Evolutionary conservation across 768 basidiomycete genomes (phyloP), one percentile per base, ranked within the genome.

Genomic region (Saitozyma podzolica): DNA sequence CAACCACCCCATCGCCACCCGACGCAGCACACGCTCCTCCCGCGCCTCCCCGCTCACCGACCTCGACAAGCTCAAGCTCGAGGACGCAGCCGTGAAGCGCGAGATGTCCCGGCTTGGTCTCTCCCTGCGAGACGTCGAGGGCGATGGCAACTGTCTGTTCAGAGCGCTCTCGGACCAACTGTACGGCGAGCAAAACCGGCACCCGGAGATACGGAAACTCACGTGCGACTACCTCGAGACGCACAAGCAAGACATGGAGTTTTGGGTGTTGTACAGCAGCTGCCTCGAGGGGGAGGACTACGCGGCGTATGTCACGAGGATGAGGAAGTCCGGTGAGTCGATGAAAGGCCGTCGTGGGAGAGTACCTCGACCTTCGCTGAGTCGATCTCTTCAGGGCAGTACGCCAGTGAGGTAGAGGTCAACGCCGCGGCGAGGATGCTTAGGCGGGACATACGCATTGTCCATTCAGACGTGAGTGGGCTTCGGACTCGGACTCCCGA

Each of bases 121-220:
- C 19, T 45, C 29, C 9, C 48, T 75, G 56, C 58, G 73, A 13
- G 73, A 75, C 54, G 69, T 75, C 13, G 52, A 72, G 42, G 73
- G 73, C 9, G 73, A 75, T 62, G 73, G 73, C 7, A 75, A 75
- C 54, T 75, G 73, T 50, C 45, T 72, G 39, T 75, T 75, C 57
- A 37, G 73, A 37, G 73, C 70, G 0, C 40, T 75, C 50, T 64
- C 66, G 11, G 70, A 72, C 53, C 73, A 75, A 54, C 64, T 72
- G 8, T 75, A 67, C 52, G 73, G 73, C 52, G 65, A 65, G 16
- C 59, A 70, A 60, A 70, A 67, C 54, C 63, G 70, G 6, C 73
- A 75, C 50, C 56, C 56, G 13, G 73, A 72, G 51, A 59, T 75
- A 29, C 55, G 73, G 6, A 68, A 67, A 58, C 41, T 72, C 41